Evolutionary conservation across 192 early-diverging fungal species (phyloP), one percentile per base, ranked within the genome.

Genomic region (Backusella sp.): DNA sequence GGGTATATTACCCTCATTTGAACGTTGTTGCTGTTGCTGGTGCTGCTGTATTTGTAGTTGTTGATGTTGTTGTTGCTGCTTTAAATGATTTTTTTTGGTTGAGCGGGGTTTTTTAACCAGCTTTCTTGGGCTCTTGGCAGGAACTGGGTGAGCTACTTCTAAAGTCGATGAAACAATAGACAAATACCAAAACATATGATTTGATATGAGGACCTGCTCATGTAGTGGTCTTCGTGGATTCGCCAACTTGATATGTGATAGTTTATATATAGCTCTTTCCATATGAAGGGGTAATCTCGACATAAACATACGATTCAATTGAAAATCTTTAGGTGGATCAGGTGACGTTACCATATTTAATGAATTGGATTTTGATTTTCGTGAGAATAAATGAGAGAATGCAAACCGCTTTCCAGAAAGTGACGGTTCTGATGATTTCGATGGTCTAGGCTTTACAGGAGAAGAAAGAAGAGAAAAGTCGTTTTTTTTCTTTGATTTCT

Each of bases 141-240:
- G 56, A 14, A 28, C 9, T 4, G 21, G 56, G 11, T 62, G 56
- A 8, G 26, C 23, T 3, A 2, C 12, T 26, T 62, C 56, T 4
- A 23, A 62, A 28, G 56, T 28, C 26, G 56, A 62, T 21, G 56
- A 62, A 70, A 92, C 91, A 15, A 92, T 84, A 26, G 89, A 89
- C 67, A 92, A 79, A 79, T 94, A 94, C 92, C 92, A 94, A 78
- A 94, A 92, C 89, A 94, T 91, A 85, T 92, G 88, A 65, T 94
- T 94, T 14, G 92, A 92, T 42, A 94, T 86, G 69, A 92, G 75
- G 7, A 94, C 92, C 78, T 94, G 92, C 37, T 94, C 89, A 52
- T 90, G 81, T 17, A 94, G 73, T 21, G 92, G 90, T 5, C 92
- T 89, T 9, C 91, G 83, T 19, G 90, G 88, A 75, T 92, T 94